Percentiles rank a stretch among this genome's conserved stretches.
These are phyloP conservation scores for Atalantia buxifolia DNA, from an alignment of 345 rosid genomes.

Conservation along the genomic window DNA sequence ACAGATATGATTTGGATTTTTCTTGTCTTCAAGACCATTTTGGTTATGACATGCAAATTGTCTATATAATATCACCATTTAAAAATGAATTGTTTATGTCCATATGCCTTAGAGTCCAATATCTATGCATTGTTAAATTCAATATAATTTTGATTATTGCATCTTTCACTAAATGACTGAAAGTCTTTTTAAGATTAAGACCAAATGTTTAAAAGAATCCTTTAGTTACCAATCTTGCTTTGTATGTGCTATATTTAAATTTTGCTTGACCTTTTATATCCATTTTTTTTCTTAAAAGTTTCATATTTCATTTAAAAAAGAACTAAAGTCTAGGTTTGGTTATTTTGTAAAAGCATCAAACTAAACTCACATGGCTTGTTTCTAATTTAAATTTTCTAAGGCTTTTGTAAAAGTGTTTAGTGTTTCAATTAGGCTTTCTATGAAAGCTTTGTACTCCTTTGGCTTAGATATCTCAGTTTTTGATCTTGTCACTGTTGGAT, in stretches of 20 bases:
- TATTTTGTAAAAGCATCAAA: not conserved
- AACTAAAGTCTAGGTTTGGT: not conserved
- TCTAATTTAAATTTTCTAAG: not conserved
- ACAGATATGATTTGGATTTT: too few species aligned
- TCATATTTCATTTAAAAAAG: not conserved
- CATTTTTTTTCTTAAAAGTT: not conserved
- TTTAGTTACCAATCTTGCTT: not conserved
- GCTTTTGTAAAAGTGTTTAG: too few species aligned
- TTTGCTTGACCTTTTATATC: not conserved
- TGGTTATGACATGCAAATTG: not conserved
- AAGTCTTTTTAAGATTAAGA: not conserved
- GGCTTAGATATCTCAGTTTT: not conserved
- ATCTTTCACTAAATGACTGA: not conserved
- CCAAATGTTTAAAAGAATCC: not conserved
- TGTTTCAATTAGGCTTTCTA: not conserved
- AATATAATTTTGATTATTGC: not conserved
- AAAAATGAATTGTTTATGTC: not conserved
- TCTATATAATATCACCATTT: not conserved
- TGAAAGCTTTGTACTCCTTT: too few species aligned
- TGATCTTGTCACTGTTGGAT: not conserved
- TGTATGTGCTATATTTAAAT: not conserved
- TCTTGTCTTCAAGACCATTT: not conserved
- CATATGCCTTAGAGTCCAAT: not conserved
- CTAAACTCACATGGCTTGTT: not conserved
- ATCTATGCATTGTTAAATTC: fast-evolving